Conservation (phyloP, 202 grass and related monocot species). For the Tripidium arundinaceum region DNA sequence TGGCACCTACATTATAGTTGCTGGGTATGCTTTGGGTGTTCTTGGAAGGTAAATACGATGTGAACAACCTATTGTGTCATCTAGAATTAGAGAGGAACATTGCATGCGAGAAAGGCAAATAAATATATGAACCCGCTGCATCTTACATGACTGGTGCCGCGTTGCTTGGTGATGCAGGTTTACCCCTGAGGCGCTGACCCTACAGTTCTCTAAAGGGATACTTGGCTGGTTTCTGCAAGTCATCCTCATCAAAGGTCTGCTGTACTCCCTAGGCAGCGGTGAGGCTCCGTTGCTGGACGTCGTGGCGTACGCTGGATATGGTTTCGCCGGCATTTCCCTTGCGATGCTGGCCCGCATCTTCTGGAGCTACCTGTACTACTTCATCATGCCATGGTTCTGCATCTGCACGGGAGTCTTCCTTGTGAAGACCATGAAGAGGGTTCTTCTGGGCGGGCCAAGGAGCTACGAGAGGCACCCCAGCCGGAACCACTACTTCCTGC, state of each 20-base stretch:
- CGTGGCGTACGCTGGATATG: conserved; percentile 70
- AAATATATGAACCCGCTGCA: not conserved
- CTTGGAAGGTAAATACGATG: conserved; percentile 35
- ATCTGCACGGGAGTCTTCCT: conserved; percentile 57
- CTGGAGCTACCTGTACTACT: conserved; percentile 54
- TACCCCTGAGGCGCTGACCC: conserved; percentile 61
- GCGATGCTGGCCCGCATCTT: conserved; percentile 57
- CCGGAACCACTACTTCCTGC: conserved; percentile 55
- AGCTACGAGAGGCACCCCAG: conserved; percentile 45
- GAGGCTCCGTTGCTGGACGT: conserved; percentile 66
- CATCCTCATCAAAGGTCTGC: conserved; percentile 55
- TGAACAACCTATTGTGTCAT: not conserved
- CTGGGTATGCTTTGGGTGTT: conserved; percentile 53
- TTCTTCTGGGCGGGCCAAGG: conserved; percentile 43
- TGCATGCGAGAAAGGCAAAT: not conserved
- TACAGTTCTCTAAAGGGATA: conserved; percentile 65
- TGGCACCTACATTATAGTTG: conserved; percentile 55
- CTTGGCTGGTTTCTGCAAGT: conserved; percentile 73
- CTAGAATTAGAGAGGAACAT: not conserved
- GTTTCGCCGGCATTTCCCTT: conserved; percentile 59
- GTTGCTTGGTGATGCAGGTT: conserved; percentile 44
- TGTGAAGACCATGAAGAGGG: conserved; percentile 65
- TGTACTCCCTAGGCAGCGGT: conserved; percentile 59
- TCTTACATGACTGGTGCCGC: not conserved
- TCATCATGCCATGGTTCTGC: conserved; percentile 51